Evolutionary conservation across 208 protist species (phyloP), one percentile per base, ranked within the genome.

Genomic region (Polymyxa betae): DNA sequence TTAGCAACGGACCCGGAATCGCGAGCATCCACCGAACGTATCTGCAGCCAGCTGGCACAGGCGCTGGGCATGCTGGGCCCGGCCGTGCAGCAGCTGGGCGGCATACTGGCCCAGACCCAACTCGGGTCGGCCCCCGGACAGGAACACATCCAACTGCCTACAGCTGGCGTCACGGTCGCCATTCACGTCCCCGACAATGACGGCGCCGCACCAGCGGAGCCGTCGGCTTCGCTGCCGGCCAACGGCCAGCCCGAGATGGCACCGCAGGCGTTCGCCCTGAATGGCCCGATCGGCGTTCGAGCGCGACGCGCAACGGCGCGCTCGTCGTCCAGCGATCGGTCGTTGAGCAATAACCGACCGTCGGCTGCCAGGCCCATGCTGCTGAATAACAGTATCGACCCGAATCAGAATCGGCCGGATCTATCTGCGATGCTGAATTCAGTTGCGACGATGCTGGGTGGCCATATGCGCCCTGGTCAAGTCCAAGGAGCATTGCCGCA

Each of bases 151-250:
- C 12, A 5, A 24, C 5, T 82, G 40, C 72, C 72, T 35, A 38
- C 72, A 5, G 40, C 49, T 60, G n/a, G 72, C 5, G 72, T 82
- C 72, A 35, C 40, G 35, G 72, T 82, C 72, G 72, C 40, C 72
- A 82, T 82, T 60, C 49, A 60, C 72, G 72, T 43, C 16, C 72
- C 72, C n/a, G 72, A 45, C n/a, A 5, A 82, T 35, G 16, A 5
- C 72, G n/a, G 12, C 72, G 72, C 5, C n/a, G n/a, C n/a, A n/a
- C 54, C 54, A 66, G 20, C 54, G 54, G 54, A 66, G 29, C 54
- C 20, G 54, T 66, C 54, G 54, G 54, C 16, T 66, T 29, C 16
- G 54, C 54, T 32, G 54, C n/a, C n/a, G n/a, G n/a, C n/a, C n/a
- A n/a, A n/a, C n/a, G n/a, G n/a, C n/a, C n/a, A n/a, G n/a, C n/a